Base-by-base conservation (phyloP, 2,329 filamentous ascomycete genomes). In the Furcasterigmium sp. region DNA sequence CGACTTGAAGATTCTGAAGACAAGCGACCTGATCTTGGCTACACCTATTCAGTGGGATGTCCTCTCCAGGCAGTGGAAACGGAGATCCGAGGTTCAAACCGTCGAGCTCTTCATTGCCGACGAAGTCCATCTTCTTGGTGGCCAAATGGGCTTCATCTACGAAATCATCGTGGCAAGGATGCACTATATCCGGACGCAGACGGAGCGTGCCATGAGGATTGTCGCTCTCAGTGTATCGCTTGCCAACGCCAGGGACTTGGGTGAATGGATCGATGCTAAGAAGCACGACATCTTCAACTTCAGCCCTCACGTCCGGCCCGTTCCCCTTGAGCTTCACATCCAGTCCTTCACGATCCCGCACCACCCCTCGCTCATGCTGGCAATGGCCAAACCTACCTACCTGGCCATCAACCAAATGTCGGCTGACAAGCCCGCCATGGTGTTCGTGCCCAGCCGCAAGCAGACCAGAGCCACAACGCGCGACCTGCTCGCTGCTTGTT, bases 221-320 rank as follows among this genome's bases (percentile, higher is more conserved):
- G 69, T 98, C 42, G 93, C 90, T 3, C 69, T 98, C 47, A 91
- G 89, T 59, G 93, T 96, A 21, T 94, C 93, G 19, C 75, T 98
- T 18, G 84, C 93, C 5, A 97, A 96, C 60, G 91, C 91, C 39
- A 81, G 90, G 46, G 93, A 98, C 56, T 80, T 98, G 55, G 91
- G 91, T 41, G 93, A 96, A 66, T 98, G 93, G 93, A 90, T 98
- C 53, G 93, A 94, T 52, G 93, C 91, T 8, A 95, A 84, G 63
- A 97, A 96, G 71, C 93, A 98, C 61, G 95, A 93, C 39, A 95
- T 95, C 51, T 98, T 91, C 75, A 98, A 98, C 69, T 98, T 98
- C 70, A 95, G 89, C 55, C 93, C 93, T 3, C 85, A 91, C 57
- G 84, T 91, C 48, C 84, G 94, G 44, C 86, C 90, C 2, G 82